A percentile compares a stretch with the other conserved stretches of the same genome.
These are phyloP conservation scores for Curvularia spicifera DNA, from an alignment of 2,329 filamentous ascomycete species.

Conservation along the genomic window DNA sequence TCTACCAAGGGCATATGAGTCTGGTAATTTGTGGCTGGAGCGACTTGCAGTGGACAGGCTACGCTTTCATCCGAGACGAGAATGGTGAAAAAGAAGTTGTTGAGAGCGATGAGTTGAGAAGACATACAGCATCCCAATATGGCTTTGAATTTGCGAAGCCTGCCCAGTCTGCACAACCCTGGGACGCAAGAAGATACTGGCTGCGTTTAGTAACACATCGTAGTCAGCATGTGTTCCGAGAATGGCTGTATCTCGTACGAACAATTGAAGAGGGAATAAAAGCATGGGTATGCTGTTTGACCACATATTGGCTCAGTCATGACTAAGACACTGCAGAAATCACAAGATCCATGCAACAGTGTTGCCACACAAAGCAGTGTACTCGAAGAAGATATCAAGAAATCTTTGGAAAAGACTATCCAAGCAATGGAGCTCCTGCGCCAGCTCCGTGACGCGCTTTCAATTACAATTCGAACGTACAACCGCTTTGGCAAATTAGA, in stretches of 20 bases:
- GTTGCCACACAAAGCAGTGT: background rate
- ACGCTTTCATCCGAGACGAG: slow-evolving; percentile 9
- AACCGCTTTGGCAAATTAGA: slow-evolving; percentile 7
- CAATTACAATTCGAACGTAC: slow-evolving; percentile 7
- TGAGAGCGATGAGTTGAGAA: background rate
- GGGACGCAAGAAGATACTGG: slow-evolving; percentile 22
- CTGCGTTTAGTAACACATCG: slow-evolving; percentile 10
- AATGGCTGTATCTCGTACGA: slow-evolving; percentile 12
- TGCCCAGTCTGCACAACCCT: background rate
- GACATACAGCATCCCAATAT: background rate
- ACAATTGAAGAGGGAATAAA: slow-evolving; percentile 13
- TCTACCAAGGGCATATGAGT: slow-evolving; percentile 9
- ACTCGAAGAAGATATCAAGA: background rate
- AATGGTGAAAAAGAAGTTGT: slow-evolving; percentile 1
- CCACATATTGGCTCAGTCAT: no score
- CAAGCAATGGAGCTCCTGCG: slow-evolving; percentile 15
- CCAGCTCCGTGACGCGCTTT: slow-evolving; percentile 7
- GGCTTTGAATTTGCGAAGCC: background rate
- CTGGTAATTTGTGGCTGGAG: slow-evolving; percentile 15
- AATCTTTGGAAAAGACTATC: slow-evolving; percentile 10
- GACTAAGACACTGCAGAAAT: background rate
- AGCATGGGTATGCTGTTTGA: slow-evolving; percentile 14
- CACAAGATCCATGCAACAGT: background rate
- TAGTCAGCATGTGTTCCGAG: slow-evolving; percentile 2
- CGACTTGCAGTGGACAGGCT: slow-evolving; percentile 9